Evolutionary conservation across 768 basidiomycete species (phyloP).

Genomic region (Psilocybe tampanensis): DNA sequence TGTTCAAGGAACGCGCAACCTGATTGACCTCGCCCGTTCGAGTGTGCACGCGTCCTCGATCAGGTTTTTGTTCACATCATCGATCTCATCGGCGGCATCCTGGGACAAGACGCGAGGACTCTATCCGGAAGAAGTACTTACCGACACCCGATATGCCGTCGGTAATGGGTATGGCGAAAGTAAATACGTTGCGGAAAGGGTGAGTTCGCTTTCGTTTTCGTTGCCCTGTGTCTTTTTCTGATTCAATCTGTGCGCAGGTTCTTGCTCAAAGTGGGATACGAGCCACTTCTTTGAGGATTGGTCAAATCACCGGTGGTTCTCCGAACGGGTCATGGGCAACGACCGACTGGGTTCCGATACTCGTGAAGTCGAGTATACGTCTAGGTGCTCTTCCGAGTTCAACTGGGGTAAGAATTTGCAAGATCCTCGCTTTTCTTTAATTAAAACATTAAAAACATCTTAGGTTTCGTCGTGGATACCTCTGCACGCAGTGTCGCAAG

Average conservation of each 20-base stretch:
- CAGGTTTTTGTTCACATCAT: conserved; percentile 39
- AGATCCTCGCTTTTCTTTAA: neutral
- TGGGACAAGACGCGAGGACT: conserved; percentile 26
- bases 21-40: conserved; percentile 35
- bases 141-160: conserved; percentile 26
- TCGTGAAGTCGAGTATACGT: conserved; percentile 32
- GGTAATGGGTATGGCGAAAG: conserved; percentile 39
- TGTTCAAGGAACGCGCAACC: conserved; percentile 37
- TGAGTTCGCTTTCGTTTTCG: conserved; percentile 17
- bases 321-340: conserved; percentile 36
- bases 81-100: conserved; percentile 22
- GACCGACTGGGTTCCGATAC: conserved; percentile 37
- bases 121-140: conserved; percentile 29
- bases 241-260: conserved; percentile 18
- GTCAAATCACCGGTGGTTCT: conserved; percentile 33
- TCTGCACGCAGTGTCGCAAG: conserved; percentile 22
- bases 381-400: conserved; percentile 26
- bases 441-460: neutral
- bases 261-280: conserved; percentile 29
- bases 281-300: conserved; percentile 30
- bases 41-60: conserved; percentile 24
- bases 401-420: conserved; percentile 20
- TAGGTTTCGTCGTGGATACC: conserved; percentile 36
- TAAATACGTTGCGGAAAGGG: conserved; percentile 40
- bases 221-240: neutral